A percentile compares a stretch with the other conserved stretches of the same genome.
These are phyloP conservation scores for Dactylellina leptospora DNA, from an alignment of 2,329 filamentous ascomycete genomes.

Conservation along the genomic window DNA sequence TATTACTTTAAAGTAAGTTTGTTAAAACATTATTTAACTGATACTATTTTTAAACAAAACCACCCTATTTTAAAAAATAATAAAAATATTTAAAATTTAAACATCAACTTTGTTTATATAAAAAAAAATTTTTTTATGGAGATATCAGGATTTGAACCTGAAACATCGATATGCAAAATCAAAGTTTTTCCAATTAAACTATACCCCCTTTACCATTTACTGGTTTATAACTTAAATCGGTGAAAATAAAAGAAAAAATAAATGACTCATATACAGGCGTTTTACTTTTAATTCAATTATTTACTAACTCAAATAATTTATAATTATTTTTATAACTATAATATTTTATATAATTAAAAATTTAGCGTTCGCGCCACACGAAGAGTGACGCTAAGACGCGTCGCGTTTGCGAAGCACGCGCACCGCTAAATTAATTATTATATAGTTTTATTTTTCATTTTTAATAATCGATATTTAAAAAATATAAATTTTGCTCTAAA, in stretches of 20 bases:
- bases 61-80: slow-evolving; percentile 17
- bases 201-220: slow-evolving; percentile 6
- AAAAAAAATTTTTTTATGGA: slow-evolving; percentile 6
- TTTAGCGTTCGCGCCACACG: background rate
- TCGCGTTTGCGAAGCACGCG: background rate
- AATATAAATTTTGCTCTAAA: slow-evolving; percentile 22
- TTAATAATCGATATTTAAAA: slow-evolving; percentile 26
- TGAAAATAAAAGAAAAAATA: slow-evolving; percentile 5
- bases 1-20: slow-evolving; percentile 13
- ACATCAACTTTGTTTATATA: background rate
- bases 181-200: background rate
- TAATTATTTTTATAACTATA: slow-evolving; percentile 25
- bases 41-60: slow-evolving; percentile 8
- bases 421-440: slow-evolving; percentile 5
- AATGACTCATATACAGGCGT: background rate
- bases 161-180: background rate
- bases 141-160: background rate
- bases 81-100: slow-evolving; percentile 23
- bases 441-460: slow-evolving; percentile 34
- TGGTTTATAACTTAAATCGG: slow-evolving; percentile 3
- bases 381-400: background rate
- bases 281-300: slow-evolving; percentile 24
- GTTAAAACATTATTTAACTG: slow-evolving; percentile 21
- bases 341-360: slow-evolving; percentile 28
- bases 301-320: slow-evolving; percentile 19